Base-by-base conservation (phyloP, 208 protist genomes). In the Leishmania gerbilli region DNA sequence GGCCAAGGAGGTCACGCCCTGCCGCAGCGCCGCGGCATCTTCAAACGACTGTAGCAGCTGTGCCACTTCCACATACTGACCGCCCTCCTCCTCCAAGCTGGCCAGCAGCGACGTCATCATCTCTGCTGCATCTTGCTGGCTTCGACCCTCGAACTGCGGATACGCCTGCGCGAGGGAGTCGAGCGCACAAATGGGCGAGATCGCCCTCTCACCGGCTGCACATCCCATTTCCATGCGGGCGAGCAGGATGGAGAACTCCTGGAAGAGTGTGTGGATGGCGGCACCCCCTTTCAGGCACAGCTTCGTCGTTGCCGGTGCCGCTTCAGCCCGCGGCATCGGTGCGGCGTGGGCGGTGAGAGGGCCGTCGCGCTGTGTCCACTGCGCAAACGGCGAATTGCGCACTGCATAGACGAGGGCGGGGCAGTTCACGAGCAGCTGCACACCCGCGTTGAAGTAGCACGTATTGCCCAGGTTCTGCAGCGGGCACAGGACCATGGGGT, bases 391-490 rank as follows among this genome's bases (percentile, higher is more conserved):
- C 2, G 89, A 89, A 84, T 91, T 77, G 79, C 88, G 84, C 74
- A 96, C 77, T 27, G 84, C 85, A 81, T 91, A 95, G 17, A 95
- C 84, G 60, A 98, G 92, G 0, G 84, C 79, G 5, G 87, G 81
- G 67, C 97, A 98, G 88, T 99, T 96, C 49, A 82, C 87, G 24
- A 99, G 88, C 42, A 99, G 92, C 90, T 99, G 99, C 64, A 99
- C 82, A 19, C 95, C 97, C 0, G 92, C 84, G 90, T 99, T 99
- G 85, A 99, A 98, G 91, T 99, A 99, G 85, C 99, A 99, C 17
- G 98, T 99, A 85, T 99, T 99, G 71, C 99, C 98, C 4, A 99
- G 84, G 84, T 99, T 99, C 64, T 86, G 21, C 19, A 99, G 84
- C 1, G 97, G 96, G 71, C 89, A 96, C 24, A 97, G 74, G 17